Evolutionary conservation across 2,329 filamentous ascomycete genomes (phyloP).

Genomic region (Trichoderma sp.): DNA sequence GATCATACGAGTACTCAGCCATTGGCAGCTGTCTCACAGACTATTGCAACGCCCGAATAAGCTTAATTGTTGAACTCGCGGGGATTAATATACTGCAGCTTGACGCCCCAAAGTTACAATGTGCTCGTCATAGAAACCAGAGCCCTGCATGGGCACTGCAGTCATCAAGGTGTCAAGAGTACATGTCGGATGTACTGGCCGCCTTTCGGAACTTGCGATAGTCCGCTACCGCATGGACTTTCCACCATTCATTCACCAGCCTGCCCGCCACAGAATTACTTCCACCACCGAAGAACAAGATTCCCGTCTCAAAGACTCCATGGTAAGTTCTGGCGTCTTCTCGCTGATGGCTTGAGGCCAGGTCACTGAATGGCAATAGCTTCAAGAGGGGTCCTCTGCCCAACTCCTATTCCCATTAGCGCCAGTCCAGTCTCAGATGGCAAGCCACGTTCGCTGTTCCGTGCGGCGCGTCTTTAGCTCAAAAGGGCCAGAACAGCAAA

Average conservation of each 20-base stretch:
- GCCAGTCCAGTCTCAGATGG: background rate
- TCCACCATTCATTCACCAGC: background rate
- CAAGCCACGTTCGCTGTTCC: background rate
- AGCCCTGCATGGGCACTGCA: background rate
- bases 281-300: background rate
- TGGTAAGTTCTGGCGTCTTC: background rate
- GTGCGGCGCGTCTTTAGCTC: background rate
- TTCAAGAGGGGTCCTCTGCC: background rate
- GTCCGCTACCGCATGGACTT: background rate
- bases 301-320: background rate
- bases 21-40: background rate
- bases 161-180: background rate
- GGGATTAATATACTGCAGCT: background rate
- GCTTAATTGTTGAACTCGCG: slow-evolving; percentile 4
- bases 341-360: background rate
- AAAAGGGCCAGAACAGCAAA: background rate
- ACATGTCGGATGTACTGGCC: background rate
- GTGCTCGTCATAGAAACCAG: background rate
- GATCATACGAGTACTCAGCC: background rate
- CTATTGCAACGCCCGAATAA: background rate
- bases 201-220: background rate
- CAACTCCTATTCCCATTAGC: background rate
- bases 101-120: background rate
- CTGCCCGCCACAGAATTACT: background rate
- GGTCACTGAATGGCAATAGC: background rate